These are phyloP conservation scores for Quercus agrifolia DNA, from an alignment of 306 rosid genomes.

Conservation along the genomic window DNA sequence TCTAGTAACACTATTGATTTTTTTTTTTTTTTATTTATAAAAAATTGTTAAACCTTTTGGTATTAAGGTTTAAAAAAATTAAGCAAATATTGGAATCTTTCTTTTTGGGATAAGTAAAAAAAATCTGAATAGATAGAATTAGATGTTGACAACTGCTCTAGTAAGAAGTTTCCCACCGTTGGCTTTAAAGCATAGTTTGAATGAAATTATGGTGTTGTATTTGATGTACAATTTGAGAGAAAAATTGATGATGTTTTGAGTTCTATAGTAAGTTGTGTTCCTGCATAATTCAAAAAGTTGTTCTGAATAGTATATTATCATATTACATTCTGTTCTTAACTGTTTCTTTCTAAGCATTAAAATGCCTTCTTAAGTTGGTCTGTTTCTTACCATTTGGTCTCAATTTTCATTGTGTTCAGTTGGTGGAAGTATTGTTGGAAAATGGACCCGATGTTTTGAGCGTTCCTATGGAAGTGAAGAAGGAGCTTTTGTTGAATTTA, in stretches of 20 bases:
- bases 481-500: constrained; percentile 68
- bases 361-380: not conserved
- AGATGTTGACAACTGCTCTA: not conserved
- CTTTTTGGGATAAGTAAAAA: not conserved
- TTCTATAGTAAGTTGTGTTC: too few relatives aligned
- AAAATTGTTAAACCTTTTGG: not conserved
- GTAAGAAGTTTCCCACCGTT: not conserved
- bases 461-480: constrained; percentile 75
- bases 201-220: not conserved
- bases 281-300: too few relatives aligned
- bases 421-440: constrained; percentile 74
- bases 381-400: constrained; percentile 4
- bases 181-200: not conserved
- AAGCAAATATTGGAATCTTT: too few relatives aligned
- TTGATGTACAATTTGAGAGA: not conserved
- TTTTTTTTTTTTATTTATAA: too few relatives aligned
- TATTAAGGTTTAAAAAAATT: not conserved
- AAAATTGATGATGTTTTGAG: not conserved
- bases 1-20: not conserved
- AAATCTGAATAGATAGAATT: not conserved
- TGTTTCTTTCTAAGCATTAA: not conserved
- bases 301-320: too few relatives aligned
- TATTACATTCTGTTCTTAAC: not conserved
- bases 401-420: constrained; percentile 40
- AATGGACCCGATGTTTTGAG: constrained; percentile 74